Base-by-base conservation (phyloP, 306 rosid species). In the Gastrolobium bilobum region DNA sequence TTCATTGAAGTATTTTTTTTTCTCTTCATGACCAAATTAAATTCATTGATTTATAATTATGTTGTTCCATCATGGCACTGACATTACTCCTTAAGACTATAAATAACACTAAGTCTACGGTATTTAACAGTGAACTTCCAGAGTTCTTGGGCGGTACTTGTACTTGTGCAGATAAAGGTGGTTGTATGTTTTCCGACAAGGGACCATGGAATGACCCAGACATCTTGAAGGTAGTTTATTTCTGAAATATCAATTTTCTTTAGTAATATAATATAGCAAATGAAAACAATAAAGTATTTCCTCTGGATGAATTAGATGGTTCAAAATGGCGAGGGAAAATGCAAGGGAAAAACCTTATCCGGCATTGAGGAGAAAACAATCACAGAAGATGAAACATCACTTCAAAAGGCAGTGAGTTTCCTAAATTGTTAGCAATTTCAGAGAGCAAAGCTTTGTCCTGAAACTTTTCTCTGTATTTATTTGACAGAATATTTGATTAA, bases 171-270 rank as follows among this genome's bases (percentile, higher is more conserved):
- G 93, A 91, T 59, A 91, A 93, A 86, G 99, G 99, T 31, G 99
- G 99, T 6, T 96, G 99, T 70, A 90, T 96, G 98, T 89, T 88
- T 68, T 90, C 99, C 0, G 99, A 96, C 84, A 96, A 93, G 92
- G 99, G 99, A n/a, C 99, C 99, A 4, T 96, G 99, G 99, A 96
- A 93, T 73, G 94, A 96, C 71, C 88, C 93, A 26, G 96, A 91
- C 0, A 93, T 91, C 62, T 71, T 85, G 57, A 89, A 88, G 98
- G 99, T 94, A 81, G 65, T 70, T 57, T 68, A 14, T 38, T 50
- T 65, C 63, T 74, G 4, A 74, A 65, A 33, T 59, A 64, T 10
- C 15, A 63, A 35, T 31, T 26, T 42, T 35, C 34, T 10, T 29
- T 72, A 62, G 46, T 10, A 4, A 57, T 43, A 13, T 77, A 37